Evolutionary conservation across 2,329 filamentous ascomycete genomes (phyloP).

Genomic region (Chaetoscypha palmicola): DNA sequence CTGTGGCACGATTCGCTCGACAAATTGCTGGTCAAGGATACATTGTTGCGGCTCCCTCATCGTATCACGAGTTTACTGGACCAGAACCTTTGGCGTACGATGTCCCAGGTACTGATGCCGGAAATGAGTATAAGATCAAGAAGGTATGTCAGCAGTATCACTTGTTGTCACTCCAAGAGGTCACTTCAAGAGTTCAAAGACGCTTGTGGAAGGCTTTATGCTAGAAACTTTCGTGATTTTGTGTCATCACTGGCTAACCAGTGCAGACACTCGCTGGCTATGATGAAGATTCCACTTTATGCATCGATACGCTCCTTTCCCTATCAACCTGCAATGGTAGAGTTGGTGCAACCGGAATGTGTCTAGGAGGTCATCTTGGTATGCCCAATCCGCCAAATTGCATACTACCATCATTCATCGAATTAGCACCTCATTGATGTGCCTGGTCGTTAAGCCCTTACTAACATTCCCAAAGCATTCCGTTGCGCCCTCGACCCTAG

Average conservation of each 20-base stretch:
- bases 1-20: slow-evolving; percentile 79
- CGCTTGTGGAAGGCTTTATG: neutral
- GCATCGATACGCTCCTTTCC: slow-evolving; percentile 62
- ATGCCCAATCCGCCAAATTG: neutral
- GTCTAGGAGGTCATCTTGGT: slow-evolving; percentile 52
- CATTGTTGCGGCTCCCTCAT: slow-evolving; percentile 84
- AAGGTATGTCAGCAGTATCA: slow-evolving; percentile 45
- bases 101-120: slow-evolving; percentile 76
- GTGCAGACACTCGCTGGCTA: slow-evolving; percentile 76
- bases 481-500: slow-evolving; percentile 67
- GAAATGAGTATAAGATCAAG: slow-evolving; percentile 78
- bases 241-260: neutral
- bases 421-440: too few relatives aligned
- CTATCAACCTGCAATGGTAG: slow-evolving; percentile 74
- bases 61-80: slow-evolving; percentile 88
- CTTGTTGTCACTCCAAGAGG: neutral
- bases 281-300: slow-evolving; percentile 66
- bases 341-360: slow-evolving; percentile 82
- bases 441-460: neutral
- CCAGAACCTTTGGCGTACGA: slow-evolving; percentile 82
- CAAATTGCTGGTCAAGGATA: slow-evolving; percentile 91
- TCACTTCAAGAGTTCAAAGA: neutral
- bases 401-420: neutral
- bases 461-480: slow-evolving; percentile 35
- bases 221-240: neutral